Base-by-base conservation (phyloP, 225 moss, liverwort and hornwort species). In the Asterella californica region DNA sequence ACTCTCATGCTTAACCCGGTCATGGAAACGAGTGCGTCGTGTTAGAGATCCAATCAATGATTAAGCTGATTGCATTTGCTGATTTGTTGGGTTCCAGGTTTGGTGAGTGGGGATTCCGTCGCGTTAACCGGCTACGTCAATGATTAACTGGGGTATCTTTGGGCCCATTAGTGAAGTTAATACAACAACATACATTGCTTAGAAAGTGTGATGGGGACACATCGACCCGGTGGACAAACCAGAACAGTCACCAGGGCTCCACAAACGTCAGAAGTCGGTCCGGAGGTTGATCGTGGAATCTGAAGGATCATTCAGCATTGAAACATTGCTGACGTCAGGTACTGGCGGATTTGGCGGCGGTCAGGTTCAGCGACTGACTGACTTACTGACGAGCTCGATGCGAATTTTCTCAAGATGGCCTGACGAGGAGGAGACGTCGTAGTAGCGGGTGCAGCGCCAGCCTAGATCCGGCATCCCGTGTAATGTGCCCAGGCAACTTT, bases 281-380 rank as follows among this genome's bases (percentile, higher is more conserved):
- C 46, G 71, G 36, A 72, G 71, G 46, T 25, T 48, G 71, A 48
- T 46, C 3, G 21, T 10, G 47, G 42, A 47, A 46, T 45, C 71
- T 72, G 46, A 47, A 48, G 71, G 71, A 72, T 72, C 6, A n/a
- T 70, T 14, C 46, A 72, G 33, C 34, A 15, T 36, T 67, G 67
- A 67, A 19, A 34, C 33, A 67, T 67, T 67, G 67, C 67, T 67
- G 67, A 72, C 46, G 47, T 72, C 45, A 72, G 25, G 45, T 72
- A 22, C 7, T 70, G 17, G 71, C 71, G 71, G 71, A 72, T 72
- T 42, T 27, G 42, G 46, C 71, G 71, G 71, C 71, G 71, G 71
- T 72, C 71, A 72, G 71, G 71, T 72, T 69, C 67, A 67, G 61
- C 61, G 61, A n/a, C 19, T 10, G 12, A 48, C 6, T 48, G 48